Evolutionary conservation across 352 stramenopile species (phyloP), one percentile per base, ranked within the genome.

Genomic region (Phytophthora crassamura): DNA sequence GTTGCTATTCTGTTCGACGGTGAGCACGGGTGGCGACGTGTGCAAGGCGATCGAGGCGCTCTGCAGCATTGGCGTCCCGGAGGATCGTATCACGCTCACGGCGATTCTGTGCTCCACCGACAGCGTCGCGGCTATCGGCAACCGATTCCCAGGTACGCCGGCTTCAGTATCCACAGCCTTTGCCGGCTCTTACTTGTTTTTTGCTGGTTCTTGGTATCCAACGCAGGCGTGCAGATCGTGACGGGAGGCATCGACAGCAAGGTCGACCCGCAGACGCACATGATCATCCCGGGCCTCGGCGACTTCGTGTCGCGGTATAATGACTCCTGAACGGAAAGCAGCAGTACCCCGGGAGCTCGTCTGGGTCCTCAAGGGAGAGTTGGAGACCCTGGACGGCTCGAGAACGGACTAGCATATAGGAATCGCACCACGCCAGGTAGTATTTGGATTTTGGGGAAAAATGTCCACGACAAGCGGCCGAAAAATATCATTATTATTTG

Each of bases 231-330:
- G 6, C 65, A 56, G 30, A 67, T 77, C 16, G 52, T 82, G 35
- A 76, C 64, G n/a, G 45, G 69, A 5, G 64, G 63, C 5, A 73
- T 84, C 11, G 76, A 82, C 11, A 38, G 56, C 11, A 68, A 74
- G 20, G 43, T 64, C 15, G 59, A 77, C 22, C 33, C 40, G 6
- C 39, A 56, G 20, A 72, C 63, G 2, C 58, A 67, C 11, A 69
- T 41, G 16, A 80, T 73, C 14, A 53, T 72, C 47, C 61, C 61
- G 0, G 72, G 75, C 5, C 45, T 88, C 2, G 66, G 74, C 7
- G 70, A 84, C 58, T 88, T 88, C 35, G 40, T 79, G 1, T 34
- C 58, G 15, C 60, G 76, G 1, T 88, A 84, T 65, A 82, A 82
- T 30, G 64, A 59, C 30, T 25, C 32, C 16, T 60, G 16, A 67